phyloP scores from a whole-genome alignment of 2,329 filamentous ascomycete genomes.

The Stemphylium beticola region DNA sequence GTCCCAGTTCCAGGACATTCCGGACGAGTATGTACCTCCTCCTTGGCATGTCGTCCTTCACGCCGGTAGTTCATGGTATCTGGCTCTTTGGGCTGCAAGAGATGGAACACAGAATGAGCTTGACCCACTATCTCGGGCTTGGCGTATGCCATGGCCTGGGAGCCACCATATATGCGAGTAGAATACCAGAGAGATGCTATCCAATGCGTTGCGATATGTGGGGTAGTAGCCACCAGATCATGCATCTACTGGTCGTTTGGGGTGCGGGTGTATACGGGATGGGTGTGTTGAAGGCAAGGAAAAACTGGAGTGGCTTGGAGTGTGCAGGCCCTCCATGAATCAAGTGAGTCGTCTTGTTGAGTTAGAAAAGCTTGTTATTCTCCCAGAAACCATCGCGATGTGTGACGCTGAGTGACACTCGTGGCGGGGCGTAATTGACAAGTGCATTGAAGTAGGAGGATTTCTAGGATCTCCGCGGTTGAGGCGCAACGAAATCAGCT shows the following conservation, averaged over 20 bases:
- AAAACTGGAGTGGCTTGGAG: slow-evolving; percentile 24
- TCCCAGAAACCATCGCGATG: background rate
- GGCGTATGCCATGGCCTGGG: slow-evolving; percentile 46
- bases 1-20: slow-evolving; percentile 41
- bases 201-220: slow-evolving; percentile 54
- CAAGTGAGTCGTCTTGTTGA: background rate
- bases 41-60: slow-evolving; percentile 52
- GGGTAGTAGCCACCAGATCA: slow-evolving; percentile 58
- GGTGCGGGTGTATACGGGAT: slow-evolving; percentile 44
- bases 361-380: background rate
- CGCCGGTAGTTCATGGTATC: slow-evolving; percentile 51
- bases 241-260: slow-evolving; percentile 56
- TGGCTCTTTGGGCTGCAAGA: slow-evolving; percentile 37
- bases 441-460: background rate
- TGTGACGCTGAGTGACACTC: background rate
- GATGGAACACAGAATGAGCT: slow-evolving; percentile 47
- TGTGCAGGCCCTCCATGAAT: background rate
- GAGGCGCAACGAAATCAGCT: slow-evolving; percentile 2
- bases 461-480: slow-evolving; percentile 9
- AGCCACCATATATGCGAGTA: slow-evolving; percentile 38
- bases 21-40: slow-evolving; percentile 52
- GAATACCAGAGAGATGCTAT: slow-evolving; percentile 53
- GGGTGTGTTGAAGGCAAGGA: slow-evolving; percentile 48
- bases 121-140: slow-evolving; percentile 50
- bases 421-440: background rate